These are phyloP conservation scores for Gnaphalium uliginosum DNA, from an alignment of 129 eudicot species.

Conservation along the genomic window DNA sequence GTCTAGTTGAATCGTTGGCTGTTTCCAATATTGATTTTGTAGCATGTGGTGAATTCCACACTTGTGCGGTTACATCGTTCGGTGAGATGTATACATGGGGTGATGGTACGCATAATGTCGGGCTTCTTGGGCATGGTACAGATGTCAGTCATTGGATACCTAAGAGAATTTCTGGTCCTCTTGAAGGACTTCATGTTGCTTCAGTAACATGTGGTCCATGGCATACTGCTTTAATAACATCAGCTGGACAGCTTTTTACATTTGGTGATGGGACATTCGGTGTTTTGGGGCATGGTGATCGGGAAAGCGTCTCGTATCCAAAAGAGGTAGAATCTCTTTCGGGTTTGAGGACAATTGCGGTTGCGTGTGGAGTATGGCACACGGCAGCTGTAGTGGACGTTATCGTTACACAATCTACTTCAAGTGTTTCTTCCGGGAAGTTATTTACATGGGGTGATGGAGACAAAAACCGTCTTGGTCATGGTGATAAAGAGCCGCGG, in stretches of 20 bases:
- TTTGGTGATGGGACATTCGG: constrained; percentile 96
- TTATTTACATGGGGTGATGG: constrained; percentile 98
- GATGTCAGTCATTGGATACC: constrained; percentile 95
- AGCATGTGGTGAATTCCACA: constrained; percentile 94
- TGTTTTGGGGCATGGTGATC: constrained; percentile 84
- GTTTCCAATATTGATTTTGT: constrained; percentile 61
- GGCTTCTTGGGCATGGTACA: constrained; percentile 91
- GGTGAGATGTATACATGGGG: constrained; percentile 96
- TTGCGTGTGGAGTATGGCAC: constrained; percentile 98
- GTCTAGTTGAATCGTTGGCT: constrained; percentile 69
- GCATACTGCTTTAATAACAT: constrained; percentile 88
- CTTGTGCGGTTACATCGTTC: constrained; percentile 75
- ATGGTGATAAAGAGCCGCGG: constrained; percentile 85
- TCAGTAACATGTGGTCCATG: constrained; percentile 85
- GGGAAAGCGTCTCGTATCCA: constrained; percentile 62
- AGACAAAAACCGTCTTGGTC: constrained; percentile 89
- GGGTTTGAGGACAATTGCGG: constrained; percentile 76
- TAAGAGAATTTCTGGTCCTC: constrained; percentile 75
- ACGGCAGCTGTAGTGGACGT: constrained; percentile 97
- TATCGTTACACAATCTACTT: constrained; percentile 70
- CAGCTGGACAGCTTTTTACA: constrained; percentile 85
- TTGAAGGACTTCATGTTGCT: constrained; percentile 81
- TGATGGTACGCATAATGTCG: constrained; percentile 87
- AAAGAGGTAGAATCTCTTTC: constrained; percentile 80
- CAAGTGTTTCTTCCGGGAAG: constrained; percentile 73